These are phyloP conservation scores for Aphanomyces stellatus DNA, from an alignment of 352 stramenopile genomes.

Conservation along the genomic window DNA sequence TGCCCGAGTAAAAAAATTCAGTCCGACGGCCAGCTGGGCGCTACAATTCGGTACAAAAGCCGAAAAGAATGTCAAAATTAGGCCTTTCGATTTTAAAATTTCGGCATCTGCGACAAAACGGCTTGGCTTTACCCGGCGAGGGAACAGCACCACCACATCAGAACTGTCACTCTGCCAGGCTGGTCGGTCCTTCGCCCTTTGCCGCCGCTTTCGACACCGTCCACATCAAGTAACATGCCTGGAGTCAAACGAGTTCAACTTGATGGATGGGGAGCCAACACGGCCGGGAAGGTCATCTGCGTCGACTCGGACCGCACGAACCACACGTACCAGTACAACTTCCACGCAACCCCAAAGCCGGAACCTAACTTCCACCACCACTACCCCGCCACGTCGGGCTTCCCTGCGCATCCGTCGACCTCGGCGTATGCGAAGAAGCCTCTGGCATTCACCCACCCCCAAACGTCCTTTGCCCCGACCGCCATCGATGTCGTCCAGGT, in stretches of 20 bases:
- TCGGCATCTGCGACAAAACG: background rate
- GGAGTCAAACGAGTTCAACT: constrained; percentile 21
- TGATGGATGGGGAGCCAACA: constrained; percentile 14
- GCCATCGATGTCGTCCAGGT: constrained; percentile 39
- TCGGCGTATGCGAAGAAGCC: background rate
- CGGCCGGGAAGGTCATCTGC: constrained; percentile 15
- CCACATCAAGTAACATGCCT: constrained; percentile 11
- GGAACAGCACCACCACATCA: no score
- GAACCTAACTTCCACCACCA: background rate
- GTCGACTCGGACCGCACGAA: constrained; percentile 1
- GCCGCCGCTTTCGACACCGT: background rate
- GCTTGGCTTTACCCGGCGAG: no score
- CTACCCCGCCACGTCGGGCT: background rate
- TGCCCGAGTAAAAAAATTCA: no score
- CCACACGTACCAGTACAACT: background rate
- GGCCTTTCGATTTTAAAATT: no score
- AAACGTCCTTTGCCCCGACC: background rate
- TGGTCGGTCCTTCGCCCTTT: background rate
- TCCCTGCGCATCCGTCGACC: background rate
- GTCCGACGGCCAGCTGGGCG: no score
- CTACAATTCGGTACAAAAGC: no score
- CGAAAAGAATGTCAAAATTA: background rate
- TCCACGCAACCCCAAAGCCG: background rate
- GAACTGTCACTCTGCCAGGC: background rate
- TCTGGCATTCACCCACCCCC: background rate